Evolutionary conservation across 495 filamentous ascomycete genomes (phyloP).

Genomic region (Neurospora terricola): DNA sequence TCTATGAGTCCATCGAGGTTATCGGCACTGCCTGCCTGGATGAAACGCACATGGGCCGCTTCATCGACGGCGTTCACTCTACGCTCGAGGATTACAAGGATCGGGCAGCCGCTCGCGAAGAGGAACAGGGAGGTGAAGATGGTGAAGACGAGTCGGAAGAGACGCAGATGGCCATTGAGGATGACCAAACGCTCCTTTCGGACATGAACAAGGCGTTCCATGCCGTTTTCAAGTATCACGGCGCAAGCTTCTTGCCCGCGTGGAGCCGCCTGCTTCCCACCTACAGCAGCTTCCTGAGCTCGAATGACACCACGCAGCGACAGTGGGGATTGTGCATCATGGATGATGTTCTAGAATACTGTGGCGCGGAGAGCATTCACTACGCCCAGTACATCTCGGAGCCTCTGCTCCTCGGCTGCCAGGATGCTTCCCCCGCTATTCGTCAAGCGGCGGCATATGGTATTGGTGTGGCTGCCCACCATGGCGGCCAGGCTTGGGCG

Average conservation of each 20-base stretch:
- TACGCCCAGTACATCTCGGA: slow-evolving; percentile 78
- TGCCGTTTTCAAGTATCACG: slow-evolving; percentile 95
- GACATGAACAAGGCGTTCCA: slow-evolving; percentile 99
- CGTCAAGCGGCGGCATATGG: slow-evolving; percentile 95
- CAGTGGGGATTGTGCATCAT: slow-evolving; percentile 99
- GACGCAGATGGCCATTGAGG: slow-evolving; percentile 82
- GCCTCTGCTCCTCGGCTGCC: slow-evolving; percentile 72
- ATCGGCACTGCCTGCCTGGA: slow-evolving; percentile 76
- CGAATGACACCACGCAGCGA: slow-evolving; percentile 77
- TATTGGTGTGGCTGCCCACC: slow-evolving; percentile 89
- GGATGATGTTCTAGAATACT: slow-evolving; percentile 98
- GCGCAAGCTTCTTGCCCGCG: slow-evolving; percentile 66
- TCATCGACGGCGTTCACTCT: slow-evolving; percentile 73
- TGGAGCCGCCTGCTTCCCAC: slow-evolving; percentile 79
- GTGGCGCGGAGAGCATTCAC: slow-evolving; percentile 69
- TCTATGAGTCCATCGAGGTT: slow-evolving; percentile 96
- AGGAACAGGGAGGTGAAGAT: slow-evolving; percentile 43
- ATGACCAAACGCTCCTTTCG: slow-evolving; percentile 91
- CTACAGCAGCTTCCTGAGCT: slow-evolving; percentile 79
- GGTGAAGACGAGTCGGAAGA: slow-evolving; percentile 77
- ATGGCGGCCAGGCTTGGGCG: slow-evolving; percentile 75
- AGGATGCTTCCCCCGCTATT: slow-evolving; percentile 78
- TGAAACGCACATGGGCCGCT: slow-evolving; percentile 66
- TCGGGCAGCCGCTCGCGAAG: slow-evolving; percentile 67
- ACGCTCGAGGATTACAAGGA: slow-evolving; percentile 86